These are phyloP conservation scores for Aegilops bicornis DNA, from an alignment of 176 grass and related monocot genomes.

Conservation along the genomic window DNA sequence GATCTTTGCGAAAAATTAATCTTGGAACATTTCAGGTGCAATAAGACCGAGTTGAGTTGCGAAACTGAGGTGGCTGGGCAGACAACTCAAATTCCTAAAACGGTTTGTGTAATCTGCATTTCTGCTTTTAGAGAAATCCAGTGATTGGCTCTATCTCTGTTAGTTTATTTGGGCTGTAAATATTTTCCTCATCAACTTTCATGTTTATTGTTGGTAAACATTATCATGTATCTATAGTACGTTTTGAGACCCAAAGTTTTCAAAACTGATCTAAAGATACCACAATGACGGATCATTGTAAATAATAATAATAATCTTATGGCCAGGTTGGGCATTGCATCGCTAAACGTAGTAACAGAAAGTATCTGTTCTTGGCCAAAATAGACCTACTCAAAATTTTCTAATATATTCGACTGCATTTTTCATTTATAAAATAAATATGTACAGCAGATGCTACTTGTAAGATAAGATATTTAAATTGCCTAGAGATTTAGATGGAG, in stretches of 20 bases:
- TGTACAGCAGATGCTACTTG: background rate
- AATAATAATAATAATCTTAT: background rate
- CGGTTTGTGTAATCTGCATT: constrained; percentile 41
- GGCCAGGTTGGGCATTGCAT: background rate
- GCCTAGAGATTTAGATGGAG: background rate
- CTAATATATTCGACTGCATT: background rate
- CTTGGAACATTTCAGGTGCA: constrained; percentile 45
- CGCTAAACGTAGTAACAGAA: background rate
- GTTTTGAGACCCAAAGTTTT: background rate
- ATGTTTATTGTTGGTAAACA: background rate
- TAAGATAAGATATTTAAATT: background rate
- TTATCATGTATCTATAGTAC: background rate
- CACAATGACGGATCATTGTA: background rate
- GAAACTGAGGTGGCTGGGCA: constrained; percentile 14
- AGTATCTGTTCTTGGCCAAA: background rate
- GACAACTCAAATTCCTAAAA: constrained; percentile 41
- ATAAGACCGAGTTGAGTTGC: constrained; percentile 42
- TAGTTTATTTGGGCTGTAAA: constrained; percentile 6
- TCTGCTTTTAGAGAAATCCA: background rate
- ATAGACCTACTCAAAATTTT: background rate
- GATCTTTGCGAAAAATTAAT: background rate
- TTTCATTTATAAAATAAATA: constrained; percentile 1
- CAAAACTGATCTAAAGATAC: background rate
- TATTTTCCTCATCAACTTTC: background rate
- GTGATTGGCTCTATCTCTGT: background rate